Evolutionary conservation across 495 filamentous ascomycete genomes (phyloP).

Genomic region (Staphylotrichum longicolle): DNA sequence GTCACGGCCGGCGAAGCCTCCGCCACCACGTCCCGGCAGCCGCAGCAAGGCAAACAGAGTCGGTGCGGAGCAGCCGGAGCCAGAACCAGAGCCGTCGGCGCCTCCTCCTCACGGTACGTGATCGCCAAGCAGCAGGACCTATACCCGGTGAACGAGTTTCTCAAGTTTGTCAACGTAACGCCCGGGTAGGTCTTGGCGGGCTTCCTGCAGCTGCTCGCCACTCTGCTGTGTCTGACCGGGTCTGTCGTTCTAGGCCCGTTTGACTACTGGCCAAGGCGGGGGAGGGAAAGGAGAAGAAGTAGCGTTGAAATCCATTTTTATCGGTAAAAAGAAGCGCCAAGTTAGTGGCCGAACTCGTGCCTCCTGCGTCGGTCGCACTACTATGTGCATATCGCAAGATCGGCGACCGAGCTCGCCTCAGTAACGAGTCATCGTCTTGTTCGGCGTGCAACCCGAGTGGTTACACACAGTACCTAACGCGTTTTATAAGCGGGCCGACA

Average conservation of each 20-base stretch:
- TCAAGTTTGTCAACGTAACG: slow-evolving; percentile 62
- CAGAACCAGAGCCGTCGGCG: too few species aligned
- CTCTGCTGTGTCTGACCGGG: slow-evolving; percentile 59
- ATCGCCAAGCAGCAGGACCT: slow-evolving; percentile 76
- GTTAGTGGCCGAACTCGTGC: too few species aligned
- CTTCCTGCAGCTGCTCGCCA: slow-evolving; percentile 60
- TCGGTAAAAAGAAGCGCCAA: too few species aligned
- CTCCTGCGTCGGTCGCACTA: too few species aligned
- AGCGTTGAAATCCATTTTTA: neutral
- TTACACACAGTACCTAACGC: too few species aligned
- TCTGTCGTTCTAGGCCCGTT: slow-evolving; percentile 31
- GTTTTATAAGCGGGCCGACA: too few species aligned
- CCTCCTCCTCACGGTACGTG: slow-evolving; percentile 49
- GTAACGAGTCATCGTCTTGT: too few species aligned
- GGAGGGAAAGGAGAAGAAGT: slow-evolving; percentile 2
- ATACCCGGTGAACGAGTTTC: slow-evolving; percentile 76
- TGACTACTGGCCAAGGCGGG: neutral
- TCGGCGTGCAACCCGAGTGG: too few species aligned
- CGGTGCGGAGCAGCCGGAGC: neutral
- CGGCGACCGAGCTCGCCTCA: too few species aligned
- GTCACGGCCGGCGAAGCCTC: slow-evolving; percentile 22
- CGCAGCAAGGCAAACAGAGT: neutral
- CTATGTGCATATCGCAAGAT: too few species aligned
- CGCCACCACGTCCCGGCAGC: neutral
- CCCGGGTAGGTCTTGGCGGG: slow-evolving; percentile 49